These are phyloP conservation scores for Triticum urartu DNA, from an alignment of 176 grass and related monocot genomes.

Conservation along the genomic window DNA sequence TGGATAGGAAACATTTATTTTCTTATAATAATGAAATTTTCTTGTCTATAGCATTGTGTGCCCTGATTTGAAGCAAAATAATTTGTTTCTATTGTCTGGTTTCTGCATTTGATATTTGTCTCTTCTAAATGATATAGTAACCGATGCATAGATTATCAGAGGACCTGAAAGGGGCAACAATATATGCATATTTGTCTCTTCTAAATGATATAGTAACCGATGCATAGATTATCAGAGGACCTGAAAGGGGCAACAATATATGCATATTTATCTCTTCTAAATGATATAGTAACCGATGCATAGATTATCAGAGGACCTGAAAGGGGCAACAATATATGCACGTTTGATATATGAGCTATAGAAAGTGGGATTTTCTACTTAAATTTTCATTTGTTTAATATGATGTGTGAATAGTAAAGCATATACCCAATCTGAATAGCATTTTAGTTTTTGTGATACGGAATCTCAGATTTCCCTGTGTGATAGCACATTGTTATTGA, in stretches of 20 bases:
- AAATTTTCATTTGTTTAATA: neutral
- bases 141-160: neutral
- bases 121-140: neutral
- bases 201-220: neutral
- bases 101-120: neutral
- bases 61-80: neutral
- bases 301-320: neutral
- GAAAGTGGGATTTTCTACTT: neutral
- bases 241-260: neutral
- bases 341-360: neutral
- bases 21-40: neutral
- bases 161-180: neutral
- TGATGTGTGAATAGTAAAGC: neutral
- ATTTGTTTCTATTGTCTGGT: neutral
- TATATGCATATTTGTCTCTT: no score
- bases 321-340: no score
- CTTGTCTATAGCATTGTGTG: neutral
- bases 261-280: neutral
- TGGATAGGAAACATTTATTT: neutral
- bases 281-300: neutral
- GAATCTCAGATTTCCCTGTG: neutral
- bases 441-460: neutral
- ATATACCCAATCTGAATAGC: neutral
- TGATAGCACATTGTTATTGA: slow-evolving; percentile 37
- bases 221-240: neutral